A percentile compares a stretch with the other conserved stretches of the same genome.
Conservation (phyloP, 2,329 filamentous ascomycete species). For the Diaporthe destruens region DNA sequence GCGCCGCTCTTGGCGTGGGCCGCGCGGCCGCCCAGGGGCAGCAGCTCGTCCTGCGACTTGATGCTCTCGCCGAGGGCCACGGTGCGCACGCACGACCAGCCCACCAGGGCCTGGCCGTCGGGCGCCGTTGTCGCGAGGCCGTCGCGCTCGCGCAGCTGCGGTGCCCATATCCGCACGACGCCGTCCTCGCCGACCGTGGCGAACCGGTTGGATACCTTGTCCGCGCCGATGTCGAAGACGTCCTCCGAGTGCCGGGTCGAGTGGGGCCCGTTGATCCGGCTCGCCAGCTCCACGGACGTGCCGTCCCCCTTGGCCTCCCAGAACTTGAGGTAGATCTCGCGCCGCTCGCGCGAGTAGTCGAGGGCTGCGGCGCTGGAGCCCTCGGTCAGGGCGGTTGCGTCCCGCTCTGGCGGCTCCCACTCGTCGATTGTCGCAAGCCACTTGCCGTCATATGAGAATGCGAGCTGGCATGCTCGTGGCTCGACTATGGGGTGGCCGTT, state of each 20-base stretch:
- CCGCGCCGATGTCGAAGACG: slow-evolving; percentile 79
- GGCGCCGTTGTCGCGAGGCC: slow-evolving; percentile 74
- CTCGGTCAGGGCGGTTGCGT: slow-evolving; percentile 70
- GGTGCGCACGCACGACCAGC: slow-evolving; percentile 78
- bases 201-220: slow-evolving; percentile 78
- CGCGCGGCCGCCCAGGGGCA: slow-evolving; percentile 48
- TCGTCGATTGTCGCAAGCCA: slow-evolving; percentile 95
- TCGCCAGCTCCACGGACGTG: slow-evolving; percentile 78
- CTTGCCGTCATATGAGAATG: slow-evolving; percentile 82
- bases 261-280: slow-evolving; percentile 88
- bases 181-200: slow-evolving; percentile 88
- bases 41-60: slow-evolving; percentile 51
- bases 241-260: slow-evolving; percentile 65
- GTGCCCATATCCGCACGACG: slow-evolving; percentile 83
- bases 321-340: slow-evolving; percentile 89
- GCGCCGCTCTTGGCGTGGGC: slow-evolving; percentile 66
- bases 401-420: slow-evolving; percentile 81
- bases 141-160: slow-evolving; percentile 75
- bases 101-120: slow-evolving; percentile 71
- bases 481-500: slow-evolving; percentile 80
- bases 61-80: slow-evolving; percentile 62
- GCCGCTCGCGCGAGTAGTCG: slow-evolving; percentile 64
- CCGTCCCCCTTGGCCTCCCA: slow-evolving; percentile 77
- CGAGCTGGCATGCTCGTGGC: slow-evolving; percentile 80
- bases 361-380: slow-evolving; percentile 53